Evolutionary conservation across 495 filamentous ascomycete genomes (phyloP), one percentile per base, ranked within the genome.

Genomic region (Penicillium lividum): DNA sequence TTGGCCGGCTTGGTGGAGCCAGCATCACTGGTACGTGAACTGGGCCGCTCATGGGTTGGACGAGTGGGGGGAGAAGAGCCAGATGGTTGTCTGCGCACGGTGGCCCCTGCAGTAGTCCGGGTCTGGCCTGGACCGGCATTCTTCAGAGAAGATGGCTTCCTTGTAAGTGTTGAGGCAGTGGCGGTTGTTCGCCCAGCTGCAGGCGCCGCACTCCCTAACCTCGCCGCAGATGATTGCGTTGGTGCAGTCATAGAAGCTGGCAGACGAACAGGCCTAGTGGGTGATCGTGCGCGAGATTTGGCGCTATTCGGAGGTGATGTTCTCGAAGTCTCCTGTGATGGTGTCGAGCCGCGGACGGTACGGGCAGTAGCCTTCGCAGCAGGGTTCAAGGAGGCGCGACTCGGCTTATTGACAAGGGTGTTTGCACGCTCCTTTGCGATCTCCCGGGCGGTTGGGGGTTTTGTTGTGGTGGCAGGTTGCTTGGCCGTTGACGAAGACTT

Each of bases 221-320:
- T 91, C 10, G 82, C 81, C 5, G 77, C 78, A 40, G 83, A 86
- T 5, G 89, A 74, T 15, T 83, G 78, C 7, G 86, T 90, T 40
- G 84, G 82, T 22, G 88, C 81, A 3, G 84, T 85, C 48, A 87
- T 70, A 28, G 88, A 82, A 46, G 80, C 66, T 30, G 88, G 83
- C 31, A 87, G 74, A 54, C 83, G 84, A 61, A 83, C 73, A 15
- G 88, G 81, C 49, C 79, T 80, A 7, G 86, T 87, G 1, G 88
- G 86, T 16, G 89, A 90, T 60, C 82, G 87, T 15, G 82, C 69
- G 62, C 79, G 81, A 22, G 86, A 78, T 64, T 88, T 90, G 33
- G 72, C 59, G 40, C 69, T 49, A 15, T 31, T 62, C 43, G 65
- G 53, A 13, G 64, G 51, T 5, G 71, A 50, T 28, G 71, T 36